A percentile compares a stretch with the other conserved stretches of the same genome.
phyloP scores from a whole-genome alignment of 2,329 filamentous ascomycete genomes.

The Aspergillus fijiensis region DNA sequence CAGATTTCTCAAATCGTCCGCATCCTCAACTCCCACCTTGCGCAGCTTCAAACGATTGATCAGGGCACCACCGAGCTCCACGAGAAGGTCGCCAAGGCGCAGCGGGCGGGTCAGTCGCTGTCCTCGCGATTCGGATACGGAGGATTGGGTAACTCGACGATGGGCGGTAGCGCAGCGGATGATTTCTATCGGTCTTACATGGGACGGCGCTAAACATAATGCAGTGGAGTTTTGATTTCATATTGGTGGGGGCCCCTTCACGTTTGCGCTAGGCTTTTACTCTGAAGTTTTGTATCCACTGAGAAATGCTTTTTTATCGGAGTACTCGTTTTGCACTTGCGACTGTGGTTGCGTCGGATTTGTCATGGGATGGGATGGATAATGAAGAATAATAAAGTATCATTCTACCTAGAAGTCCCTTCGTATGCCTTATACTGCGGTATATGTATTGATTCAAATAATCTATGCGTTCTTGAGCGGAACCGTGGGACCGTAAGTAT shows the following conservation, averaged over 20 bases:
- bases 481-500: too few species aligned
- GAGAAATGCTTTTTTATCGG: not conserved
- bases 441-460: not conserved
- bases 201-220: slow-evolving; percentile 59
- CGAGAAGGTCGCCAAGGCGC: slow-evolving; percentile 76
- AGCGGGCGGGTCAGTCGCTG: slow-evolving; percentile 68
- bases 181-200: slow-evolving; percentile 90
- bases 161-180: slow-evolving; percentile 60
- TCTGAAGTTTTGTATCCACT: not conserved
- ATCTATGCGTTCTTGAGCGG: too few species aligned
- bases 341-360: not conserved
- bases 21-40: slow-evolving; percentile 88
- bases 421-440: not conserved
- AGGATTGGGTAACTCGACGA: slow-evolving; percentile 32
- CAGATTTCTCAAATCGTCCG: slow-evolving; percentile 93
- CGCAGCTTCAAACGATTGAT: slow-evolving; percentile 91
- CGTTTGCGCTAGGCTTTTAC: not conserved
- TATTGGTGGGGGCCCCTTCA: not conserved
- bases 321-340: not conserved
- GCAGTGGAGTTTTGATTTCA: not conserved
- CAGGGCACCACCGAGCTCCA: slow-evolving; percentile 77
- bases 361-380: not conserved
- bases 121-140: slow-evolving; percentile 43
- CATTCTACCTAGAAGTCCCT: not conserved
- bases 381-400: not conserved